Percentiles rank a stretch among this genome's conserved stretches.
Evolutionary conservation across 164 flowering plant genomes (phyloP).

Genomic region (Euptelea pleiosperma): DNA sequence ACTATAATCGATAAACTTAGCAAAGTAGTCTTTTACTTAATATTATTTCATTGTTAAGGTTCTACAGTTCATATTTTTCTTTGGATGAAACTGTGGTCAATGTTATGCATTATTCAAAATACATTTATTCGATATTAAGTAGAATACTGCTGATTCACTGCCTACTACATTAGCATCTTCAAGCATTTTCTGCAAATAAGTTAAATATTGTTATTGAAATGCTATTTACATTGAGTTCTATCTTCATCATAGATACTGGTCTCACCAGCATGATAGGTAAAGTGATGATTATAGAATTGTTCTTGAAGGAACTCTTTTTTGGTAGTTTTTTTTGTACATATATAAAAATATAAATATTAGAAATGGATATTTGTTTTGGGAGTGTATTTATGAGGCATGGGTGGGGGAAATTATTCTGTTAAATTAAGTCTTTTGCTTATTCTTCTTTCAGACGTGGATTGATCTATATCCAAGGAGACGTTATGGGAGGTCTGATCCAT

Average conservation of each 20-base stretch:
- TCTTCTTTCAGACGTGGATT: slow-evolving; percentile 49
- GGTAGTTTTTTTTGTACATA: too few species aligned
- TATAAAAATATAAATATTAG: too few species aligned
- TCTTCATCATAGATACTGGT: not conserved
- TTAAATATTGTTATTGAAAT: too few species aligned
- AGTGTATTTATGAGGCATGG: not conserved
- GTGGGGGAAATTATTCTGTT: not conserved
- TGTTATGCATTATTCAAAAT: too few species aligned
- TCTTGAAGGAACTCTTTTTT: too few species aligned
- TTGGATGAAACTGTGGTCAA: not conserved
- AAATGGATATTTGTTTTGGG: too few species aligned
- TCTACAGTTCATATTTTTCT: not conserved
- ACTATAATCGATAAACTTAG: not conserved
- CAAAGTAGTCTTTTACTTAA: not conserved
- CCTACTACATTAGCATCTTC: too few species aligned
- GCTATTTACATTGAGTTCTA: too few species aligned
- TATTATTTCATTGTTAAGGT: not conserved
- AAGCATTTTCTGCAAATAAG: too few species aligned
- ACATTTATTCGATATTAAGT: too few species aligned
- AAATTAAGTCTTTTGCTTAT: not conserved
- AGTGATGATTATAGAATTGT: too few species aligned
- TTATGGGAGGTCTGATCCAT: slow-evolving; percentile 46
- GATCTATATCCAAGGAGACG: slow-evolving; percentile 49
- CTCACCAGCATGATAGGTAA: not conserved
- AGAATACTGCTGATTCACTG: too few species aligned